phyloP scores from a whole-genome alignment of 805 yeast genomes.

The Saturnispora sanitii region DNA sequence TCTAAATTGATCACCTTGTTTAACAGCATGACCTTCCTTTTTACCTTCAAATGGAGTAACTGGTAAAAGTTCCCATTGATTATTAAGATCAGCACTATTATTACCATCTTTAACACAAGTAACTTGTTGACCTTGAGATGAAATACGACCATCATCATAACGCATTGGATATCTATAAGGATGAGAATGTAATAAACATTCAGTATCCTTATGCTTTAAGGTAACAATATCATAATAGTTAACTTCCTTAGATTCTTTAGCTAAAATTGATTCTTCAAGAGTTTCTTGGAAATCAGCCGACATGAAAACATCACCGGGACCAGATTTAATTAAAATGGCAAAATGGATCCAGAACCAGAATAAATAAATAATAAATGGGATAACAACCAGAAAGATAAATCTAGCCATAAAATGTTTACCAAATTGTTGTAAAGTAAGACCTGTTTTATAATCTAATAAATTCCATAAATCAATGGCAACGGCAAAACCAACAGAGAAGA shows the following conservation, averaged over 20 bases:
- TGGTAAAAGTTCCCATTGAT: constrained; percentile 83
- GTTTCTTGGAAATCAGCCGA: constrained; percentile 92
- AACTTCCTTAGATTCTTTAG: constrained; percentile 59
- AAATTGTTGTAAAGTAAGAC: constrained; percentile 48
- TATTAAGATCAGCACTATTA: constrained; percentile 48
- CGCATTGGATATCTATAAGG: constrained; percentile 68
- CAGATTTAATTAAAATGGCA: constrained; percentile 69
- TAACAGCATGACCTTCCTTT: constrained; percentile 40
- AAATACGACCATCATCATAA: constrained; percentile 92
- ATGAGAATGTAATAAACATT: constrained; percentile 78
- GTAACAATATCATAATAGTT: constrained; percentile 71
- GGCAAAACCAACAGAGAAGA: constrained; percentile 76
- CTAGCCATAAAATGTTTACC: constrained; percentile 68
- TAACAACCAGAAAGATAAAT: constrained; percentile 54
- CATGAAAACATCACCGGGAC: constrained; percentile 95
- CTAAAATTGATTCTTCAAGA: constrained; percentile 70
- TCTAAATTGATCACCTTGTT: constrained; percentile 66
- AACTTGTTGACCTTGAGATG: constrained; percentile 92
- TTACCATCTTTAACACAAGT: constrained; percentile 49
- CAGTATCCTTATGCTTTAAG: constrained; percentile 71
- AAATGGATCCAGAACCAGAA: constrained; percentile 93
- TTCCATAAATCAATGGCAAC: constrained; percentile 84
- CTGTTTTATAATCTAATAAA: constrained; percentile 60
- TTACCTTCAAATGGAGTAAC: constrained; percentile 33
- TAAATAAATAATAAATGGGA: constrained; percentile 76